Conservation (phyloP, 371 early-diverging fungal genomes). For the Mortierella sp. region DNA sequence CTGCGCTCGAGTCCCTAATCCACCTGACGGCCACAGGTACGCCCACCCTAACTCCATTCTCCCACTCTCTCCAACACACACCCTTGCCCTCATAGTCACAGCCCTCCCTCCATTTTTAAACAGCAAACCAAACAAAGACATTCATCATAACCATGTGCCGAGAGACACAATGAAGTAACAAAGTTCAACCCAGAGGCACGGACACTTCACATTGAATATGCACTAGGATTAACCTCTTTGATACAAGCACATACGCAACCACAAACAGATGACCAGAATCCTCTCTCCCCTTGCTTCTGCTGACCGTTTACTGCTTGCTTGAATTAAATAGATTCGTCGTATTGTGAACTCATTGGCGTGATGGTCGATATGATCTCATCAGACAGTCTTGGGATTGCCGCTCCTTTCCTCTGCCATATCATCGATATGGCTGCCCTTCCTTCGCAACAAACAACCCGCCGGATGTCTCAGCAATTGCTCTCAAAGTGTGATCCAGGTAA, state of each 20-base stretch:
- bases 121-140: background rate
- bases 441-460: constrained; percentile 60
- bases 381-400: constrained; percentile 66
- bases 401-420: constrained; percentile 70
- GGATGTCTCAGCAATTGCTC: constrained; percentile 47
- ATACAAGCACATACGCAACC: background rate
- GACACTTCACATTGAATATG: background rate
- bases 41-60: constrained; percentile 5
- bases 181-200: background rate
- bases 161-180: background rate
- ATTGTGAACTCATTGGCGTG: constrained; percentile 51
- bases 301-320: background rate
- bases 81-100: background rate
- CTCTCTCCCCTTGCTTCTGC: background rate
- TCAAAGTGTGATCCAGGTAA: constrained; percentile 53
- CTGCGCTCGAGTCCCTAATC: constrained; percentile 53
- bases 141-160: background rate
- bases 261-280: background rate
- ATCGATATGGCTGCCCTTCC: constrained; percentile 69
- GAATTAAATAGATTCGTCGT: constrained; percentile 42
- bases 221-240: background rate
- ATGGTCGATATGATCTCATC: constrained; percentile 56
- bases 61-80: background rate
- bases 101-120: background rate
- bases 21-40: constrained; percentile 53